These are phyloP conservation scores for Suhomyces sp. DNA, from an alignment of 805 yeast genomes.

Conservation along the genomic window DNA sequence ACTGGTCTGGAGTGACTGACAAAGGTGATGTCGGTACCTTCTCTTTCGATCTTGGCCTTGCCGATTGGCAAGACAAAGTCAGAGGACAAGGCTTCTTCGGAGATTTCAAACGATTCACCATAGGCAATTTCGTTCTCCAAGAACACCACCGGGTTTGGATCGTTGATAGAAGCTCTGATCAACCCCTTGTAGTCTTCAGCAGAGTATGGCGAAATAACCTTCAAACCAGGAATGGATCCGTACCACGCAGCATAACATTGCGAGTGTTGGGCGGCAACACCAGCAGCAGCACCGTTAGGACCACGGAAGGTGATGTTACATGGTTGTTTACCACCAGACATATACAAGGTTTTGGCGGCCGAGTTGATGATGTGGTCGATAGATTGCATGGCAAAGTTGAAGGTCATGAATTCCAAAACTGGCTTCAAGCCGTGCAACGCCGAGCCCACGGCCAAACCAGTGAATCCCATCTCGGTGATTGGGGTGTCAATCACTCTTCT, in stretches of 20 bases:
- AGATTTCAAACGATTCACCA: conserved; percentile 85
- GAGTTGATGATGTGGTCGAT: conserved; percentile 98
- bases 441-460: conserved; percentile 93
- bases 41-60: conserved; percentile 91
- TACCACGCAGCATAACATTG: conserved; percentile 98
- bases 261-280: conserved; percentile 99
- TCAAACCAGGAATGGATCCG: conserved; percentile 96
- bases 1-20: conserved; percentile 93
- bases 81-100: conserved; percentile 83
- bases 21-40: conserved; percentile 86
- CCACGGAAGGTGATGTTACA: conserved; percentile 98
- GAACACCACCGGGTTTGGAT: conserved; percentile 96
- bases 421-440: conserved; percentile 97
- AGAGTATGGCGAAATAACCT: conserved; percentile 92
- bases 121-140: conserved; percentile 94
- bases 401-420: conserved; percentile 97
- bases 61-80: conserved; percentile 93
- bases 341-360: conserved; percentile 97
- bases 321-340: conserved; percentile 99
- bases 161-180: conserved; percentile 94
- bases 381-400: conserved; percentile 99
- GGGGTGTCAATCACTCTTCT: conserved; percentile 94
- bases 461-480: conserved; percentile 98
- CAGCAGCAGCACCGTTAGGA: conserved; percentile 99
- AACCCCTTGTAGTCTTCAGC: conserved; percentile 96